These are phyloP conservation scores for Sporothrix pallida DNA, from an alignment of 2,329 filamentous ascomycete species.

Conservation along the genomic window DNA sequence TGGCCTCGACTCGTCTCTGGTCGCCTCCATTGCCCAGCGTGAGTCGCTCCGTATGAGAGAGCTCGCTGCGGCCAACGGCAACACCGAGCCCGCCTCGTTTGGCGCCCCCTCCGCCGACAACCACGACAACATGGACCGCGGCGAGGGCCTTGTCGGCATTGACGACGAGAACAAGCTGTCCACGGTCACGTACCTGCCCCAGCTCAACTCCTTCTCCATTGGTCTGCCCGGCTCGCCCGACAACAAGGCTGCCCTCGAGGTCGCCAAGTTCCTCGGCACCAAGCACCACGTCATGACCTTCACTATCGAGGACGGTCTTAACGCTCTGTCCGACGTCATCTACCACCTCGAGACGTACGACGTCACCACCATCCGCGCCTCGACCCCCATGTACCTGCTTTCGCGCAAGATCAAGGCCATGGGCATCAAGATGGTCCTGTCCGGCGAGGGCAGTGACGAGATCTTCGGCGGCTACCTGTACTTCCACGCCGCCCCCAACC, in stretches of 20 bases:
- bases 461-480: slow-evolving; percentile 99
- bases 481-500: slow-evolving; percentile 93
- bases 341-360: slow-evolving; percentile 98
- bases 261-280: slow-evolving; percentile 94
- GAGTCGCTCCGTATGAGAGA: slow-evolving; percentile 82
- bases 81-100: slow-evolving; percentile 54
- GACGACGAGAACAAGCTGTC: slow-evolving; percentile 89
- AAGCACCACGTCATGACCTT: slow-evolving; percentile 99
- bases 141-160: slow-evolving; percentile 85
- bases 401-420: slow-evolving; percentile 99
- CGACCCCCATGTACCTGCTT: slow-evolving; percentile 97
- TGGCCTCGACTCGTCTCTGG: slow-evolving; percentile 92
- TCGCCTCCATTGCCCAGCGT: slow-evolving; percentile 92
- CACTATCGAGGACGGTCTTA: slow-evolving; percentile 94
- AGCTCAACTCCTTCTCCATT: slow-evolving; percentile 99
- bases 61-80: slow-evolving; percentile 59
- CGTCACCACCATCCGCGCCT: slow-evolving; percentile 97
- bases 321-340: slow-evolving; percentile 96
- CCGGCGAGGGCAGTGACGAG: slow-evolving; percentile 95
- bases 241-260: slow-evolving; percentile 87
- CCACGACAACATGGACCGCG: slow-evolving; percentile 60
- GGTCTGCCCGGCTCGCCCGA: slow-evolving; percentile 92
- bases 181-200: slow-evolving; percentile 87
- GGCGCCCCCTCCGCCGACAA: slow-evolving; percentile 46
- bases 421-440: slow-evolving; percentile 99